phyloP scores from a whole-genome alignment of 1,284 basidiomycete species.

The Ganoderma lingzhi region DNA sequence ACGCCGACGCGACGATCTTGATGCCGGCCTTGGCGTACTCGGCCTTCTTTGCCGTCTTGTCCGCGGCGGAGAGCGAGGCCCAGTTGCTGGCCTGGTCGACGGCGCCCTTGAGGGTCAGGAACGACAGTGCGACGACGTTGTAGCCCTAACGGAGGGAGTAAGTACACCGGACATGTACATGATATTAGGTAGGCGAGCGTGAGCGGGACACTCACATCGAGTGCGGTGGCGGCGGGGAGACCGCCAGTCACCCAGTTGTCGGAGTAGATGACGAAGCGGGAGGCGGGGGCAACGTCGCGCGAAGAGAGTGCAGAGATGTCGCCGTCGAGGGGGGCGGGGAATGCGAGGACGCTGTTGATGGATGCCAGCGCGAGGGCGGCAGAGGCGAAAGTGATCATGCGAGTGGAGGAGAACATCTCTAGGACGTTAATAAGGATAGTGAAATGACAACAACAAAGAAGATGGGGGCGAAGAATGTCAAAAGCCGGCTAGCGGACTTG shows the following conservation, averaged over 20 bases:
- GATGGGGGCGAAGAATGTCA: too few relatives aligned
- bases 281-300: too few relatives aligned
- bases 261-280: too few relatives aligned
- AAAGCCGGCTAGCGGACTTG: too few relatives aligned
- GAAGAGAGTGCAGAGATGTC: too few relatives aligned
- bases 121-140: slow-evolving; percentile 29
- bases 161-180: too few relatives aligned
- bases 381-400: background rate
- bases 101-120: slow-evolving; percentile 23
- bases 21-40: slow-evolving; percentile 55
- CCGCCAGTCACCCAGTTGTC: too few relatives aligned
- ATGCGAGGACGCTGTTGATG: slow-evolving; percentile 21
- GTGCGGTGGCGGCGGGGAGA: too few relatives aligned
- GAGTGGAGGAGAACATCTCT: slow-evolving; percentile 30
- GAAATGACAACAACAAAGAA: too few relatives aligned
- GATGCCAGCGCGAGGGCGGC: slow-evolving; percentile 29
- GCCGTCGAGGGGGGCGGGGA: slow-evolving; percentile 17
- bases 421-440: slow-evolving; percentile 11
- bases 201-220: too few relatives aligned
- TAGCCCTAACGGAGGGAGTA: slow-evolving; percentile 13
- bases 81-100: slow-evolving; percentile 16
- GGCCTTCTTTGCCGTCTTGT: slow-evolving; percentile 47
- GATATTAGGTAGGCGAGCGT: too few relatives aligned
- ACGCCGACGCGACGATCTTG: slow-evolving; percentile 43
- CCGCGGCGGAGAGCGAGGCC: slow-evolving; percentile 16